Base-by-base conservation (phyloP, 108 stramenopile species). In the Parietichytrium sp. region DNA sequence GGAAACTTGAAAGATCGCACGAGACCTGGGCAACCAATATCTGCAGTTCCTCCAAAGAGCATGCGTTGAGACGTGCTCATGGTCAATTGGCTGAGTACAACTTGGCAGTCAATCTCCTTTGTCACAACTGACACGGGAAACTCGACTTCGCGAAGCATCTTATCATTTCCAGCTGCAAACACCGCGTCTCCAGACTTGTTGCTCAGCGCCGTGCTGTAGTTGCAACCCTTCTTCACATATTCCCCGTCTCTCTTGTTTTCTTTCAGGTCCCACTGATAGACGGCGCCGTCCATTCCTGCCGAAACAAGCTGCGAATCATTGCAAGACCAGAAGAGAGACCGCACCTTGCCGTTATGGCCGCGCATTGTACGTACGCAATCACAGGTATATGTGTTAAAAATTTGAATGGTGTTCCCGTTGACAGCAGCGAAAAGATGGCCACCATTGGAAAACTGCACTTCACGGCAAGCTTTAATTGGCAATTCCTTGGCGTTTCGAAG, bases 181-280 rank as follows among this genome's bases (percentile, higher is more conserved):
- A 90, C 83, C 23, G 61, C 61, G 20, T 72, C 61, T 6, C 61
- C 61, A 12, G 82, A 31, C 12, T 87, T 83, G 20, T 84, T 84
- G 48, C 82, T 83, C 50, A 88, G 45, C 12, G 85, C 88, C 29
- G 83, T 84, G 49, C 49, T 81, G 83, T 89, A 90, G 3, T 82
- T n/a, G 31, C 79, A 84, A 29, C 89, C 89, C 86, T 90, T 90
- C 54, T 89, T 84, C 18, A 90, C 86, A 49, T 87, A 90, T 45
- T 90, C 89, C 1, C 86, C 90, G 8, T 61, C n/a, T 29, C 90
- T 84, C 78, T 83, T 88, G 48, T 79, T 86, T 29, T 79, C 80
- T 3, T 49, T 29, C 4, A 88, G 72, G 25, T 89, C 85, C 91
- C 91, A 92, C 13, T 87, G 26, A 83, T 83, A 79, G 27, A 90